Evolutionary conservation across 495 filamentous ascomycete species (phyloP), one percentile per base, ranked within the genome.

Genomic region (Rhypophila decipiens): DNA sequence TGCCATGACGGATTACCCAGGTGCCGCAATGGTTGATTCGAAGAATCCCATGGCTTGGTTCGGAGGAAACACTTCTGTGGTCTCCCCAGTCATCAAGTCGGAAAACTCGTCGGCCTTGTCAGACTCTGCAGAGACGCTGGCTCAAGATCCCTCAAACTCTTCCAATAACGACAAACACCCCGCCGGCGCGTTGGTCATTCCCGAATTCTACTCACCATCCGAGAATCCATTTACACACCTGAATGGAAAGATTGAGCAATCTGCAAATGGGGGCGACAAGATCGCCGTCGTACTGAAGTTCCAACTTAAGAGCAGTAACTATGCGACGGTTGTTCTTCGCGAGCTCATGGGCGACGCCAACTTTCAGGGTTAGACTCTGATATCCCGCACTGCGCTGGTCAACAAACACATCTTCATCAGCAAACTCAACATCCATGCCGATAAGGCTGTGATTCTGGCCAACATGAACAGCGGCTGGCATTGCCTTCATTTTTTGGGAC

Each of bases 261-360:
- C 44, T 21, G 41, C 29, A 42, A 39, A 52, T 15, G 41, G 51
- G 4, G 58, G 61, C 10, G 53, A 61, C 44, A 91, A 88, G 61
- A 69, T 96, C 46, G 90, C 88, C 9, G 83, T 95, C 2, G 74
- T 96, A 11, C 59, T 97, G 45, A 95, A 85, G 63, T 82, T 98
- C 64, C 82, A 90, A 61, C 72, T 98, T 17, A 84, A 83, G 19
- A 78, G 81, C 1, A 91, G 88, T 63, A 87, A 90, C 61, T 98
- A 97, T 60, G 93, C 93, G 0, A 98, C 94, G 2, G 85, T 98
- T 76, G 93, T 88, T 8, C 71, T 98, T 51, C 75, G 93, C 35
- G 93, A 98, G 72, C 68, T 98, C 35, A 69, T 67, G 64, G 65
- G 65, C 38, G 55, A 42, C n/a, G 43, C 38, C 19, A 57, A 58